Conservation (phyloP, 371 early-diverging fungal species). For the Apophysomyces trapeziformis region DNA sequence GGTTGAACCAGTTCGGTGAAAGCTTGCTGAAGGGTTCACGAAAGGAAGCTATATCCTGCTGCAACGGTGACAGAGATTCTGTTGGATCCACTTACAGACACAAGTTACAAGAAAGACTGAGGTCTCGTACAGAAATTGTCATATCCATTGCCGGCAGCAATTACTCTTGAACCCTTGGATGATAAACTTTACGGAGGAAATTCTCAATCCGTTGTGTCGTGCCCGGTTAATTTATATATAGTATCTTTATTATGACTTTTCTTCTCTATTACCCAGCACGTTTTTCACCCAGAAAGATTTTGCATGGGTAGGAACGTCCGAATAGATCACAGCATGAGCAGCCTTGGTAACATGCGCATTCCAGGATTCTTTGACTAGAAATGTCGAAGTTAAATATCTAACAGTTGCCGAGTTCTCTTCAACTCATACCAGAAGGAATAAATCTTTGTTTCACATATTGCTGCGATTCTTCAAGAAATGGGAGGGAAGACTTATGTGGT, state of each 20-base stretch:
- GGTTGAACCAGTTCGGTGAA: no score
- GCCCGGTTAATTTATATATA: background rate
- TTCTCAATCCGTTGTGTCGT: background rate
- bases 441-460: conserved; percentile 22
- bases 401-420: background rate
- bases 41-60: no score
- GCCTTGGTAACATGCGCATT: conserved; percentile 39
- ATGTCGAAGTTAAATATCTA: background rate
- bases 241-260: background rate
- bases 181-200: background rate
- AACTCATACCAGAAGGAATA: conserved; percentile 24
- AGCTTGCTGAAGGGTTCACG: no score
- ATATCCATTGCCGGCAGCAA: no score
- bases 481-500: background rate
- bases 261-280: conserved; percentile 30
- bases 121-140: no score
- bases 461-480: conserved; percentile 22
- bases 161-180: no score
- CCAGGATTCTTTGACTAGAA: conserved; percentile 46
- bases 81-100: no score
- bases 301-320: conserved; percentile 29
- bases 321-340: conserved; percentile 36
- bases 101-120: no score
- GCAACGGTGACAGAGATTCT: no score
- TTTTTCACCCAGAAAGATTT: conserved; percentile 32